These are phyloP conservation scores for Lodderomyces beijingensis DNA, from an alignment of 1,139 yeast genomes.

Conservation along the genomic window DNA sequence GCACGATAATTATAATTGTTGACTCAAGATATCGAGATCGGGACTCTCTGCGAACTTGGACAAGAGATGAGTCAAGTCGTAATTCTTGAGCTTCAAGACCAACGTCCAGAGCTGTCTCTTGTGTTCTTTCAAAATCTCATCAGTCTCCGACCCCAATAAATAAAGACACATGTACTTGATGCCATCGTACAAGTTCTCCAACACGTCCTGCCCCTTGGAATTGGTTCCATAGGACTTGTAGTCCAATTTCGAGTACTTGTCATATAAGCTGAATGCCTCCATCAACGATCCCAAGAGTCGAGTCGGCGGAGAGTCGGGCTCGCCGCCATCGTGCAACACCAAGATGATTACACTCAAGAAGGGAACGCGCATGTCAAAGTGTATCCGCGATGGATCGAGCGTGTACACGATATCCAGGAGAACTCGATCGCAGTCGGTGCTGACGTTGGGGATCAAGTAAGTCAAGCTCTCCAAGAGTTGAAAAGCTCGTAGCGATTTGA, in stretches of 20 bases:
- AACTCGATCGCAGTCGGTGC: conserved; percentile 3
- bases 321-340: conserved; percentile 1
- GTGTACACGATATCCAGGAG: conserved; percentile 3
- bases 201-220: conserved; percentile 3
- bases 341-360: conserved; percentile 1
- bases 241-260: conserved; percentile 5
- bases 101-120: conserved; percentile 8
- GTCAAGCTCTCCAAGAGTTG: background rate
- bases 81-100: conserved; percentile 9
- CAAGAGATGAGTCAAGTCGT: conserved; percentile 7
- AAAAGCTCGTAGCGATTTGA: conserved; percentile 14
- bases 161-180: conserved; percentile 2
- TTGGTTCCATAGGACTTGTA: conserved; percentile 4
- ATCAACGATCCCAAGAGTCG: conserved; percentile 4
- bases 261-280: conserved; percentile 9
- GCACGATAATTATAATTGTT: conserved; percentile 1
- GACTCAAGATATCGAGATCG: conserved; percentile 9
- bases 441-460: background rate
- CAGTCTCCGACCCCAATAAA: conserved; percentile 5
- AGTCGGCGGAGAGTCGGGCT: background rate
- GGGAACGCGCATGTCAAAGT: conserved; percentile 1
- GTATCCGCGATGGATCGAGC: conserved; percentile 2
- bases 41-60: conserved; percentile 8
- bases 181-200: conserved; percentile 5
- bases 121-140: conserved; percentile 1